Percentiles rank a stretch among this genome's conserved stretches.
phyloP scores from a whole-genome alignment of 345 rosid genomes.

The Dovyalis caffra region DNA sequence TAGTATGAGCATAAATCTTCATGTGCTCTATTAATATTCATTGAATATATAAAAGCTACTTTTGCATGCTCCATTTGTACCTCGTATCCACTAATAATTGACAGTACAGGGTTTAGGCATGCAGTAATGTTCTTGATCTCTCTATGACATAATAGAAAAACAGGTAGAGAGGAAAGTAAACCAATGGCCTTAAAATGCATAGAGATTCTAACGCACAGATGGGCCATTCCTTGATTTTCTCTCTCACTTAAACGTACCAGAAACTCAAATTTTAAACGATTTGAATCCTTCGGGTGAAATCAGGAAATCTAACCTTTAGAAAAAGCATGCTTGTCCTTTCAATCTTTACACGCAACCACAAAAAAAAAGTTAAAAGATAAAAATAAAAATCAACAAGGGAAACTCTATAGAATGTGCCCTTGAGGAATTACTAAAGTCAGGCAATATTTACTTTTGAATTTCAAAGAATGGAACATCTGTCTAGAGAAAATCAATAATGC shows the following conservation, averaged over 20 bases:
- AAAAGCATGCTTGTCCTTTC: conserved; percentile 9
- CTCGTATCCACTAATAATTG: neutral
- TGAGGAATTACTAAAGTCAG: neutral
- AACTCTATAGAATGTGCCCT: neutral
- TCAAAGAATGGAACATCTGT: neutral
- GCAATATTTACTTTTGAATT: neutral
- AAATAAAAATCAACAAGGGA: neutral
- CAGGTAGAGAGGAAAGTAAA: neutral
- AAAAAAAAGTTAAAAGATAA: neutral
- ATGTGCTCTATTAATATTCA: neutral
- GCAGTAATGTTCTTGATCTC: neutral
- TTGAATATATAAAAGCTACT: neutral
- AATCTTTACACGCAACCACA: neutral
- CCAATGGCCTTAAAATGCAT: neutral
- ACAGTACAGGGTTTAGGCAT: neutral
- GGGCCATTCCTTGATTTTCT: neutral
- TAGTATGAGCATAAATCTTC: neutral
- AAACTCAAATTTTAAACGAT: neutral
- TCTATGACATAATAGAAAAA: neutral
- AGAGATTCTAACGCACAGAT: neutral
- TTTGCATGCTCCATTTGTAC: neutral
- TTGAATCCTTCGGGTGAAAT: neutral
- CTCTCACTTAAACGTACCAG: neutral
- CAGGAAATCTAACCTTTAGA: neutral
- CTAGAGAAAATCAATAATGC: neutral